A percentile compares a stretch with the other conserved stretches of the same genome.
These are phyloP conservation scores for Phalaenopsis equestris DNA, from an alignment of 106 monocot genomes.

Conservation along the genomic window DNA sequence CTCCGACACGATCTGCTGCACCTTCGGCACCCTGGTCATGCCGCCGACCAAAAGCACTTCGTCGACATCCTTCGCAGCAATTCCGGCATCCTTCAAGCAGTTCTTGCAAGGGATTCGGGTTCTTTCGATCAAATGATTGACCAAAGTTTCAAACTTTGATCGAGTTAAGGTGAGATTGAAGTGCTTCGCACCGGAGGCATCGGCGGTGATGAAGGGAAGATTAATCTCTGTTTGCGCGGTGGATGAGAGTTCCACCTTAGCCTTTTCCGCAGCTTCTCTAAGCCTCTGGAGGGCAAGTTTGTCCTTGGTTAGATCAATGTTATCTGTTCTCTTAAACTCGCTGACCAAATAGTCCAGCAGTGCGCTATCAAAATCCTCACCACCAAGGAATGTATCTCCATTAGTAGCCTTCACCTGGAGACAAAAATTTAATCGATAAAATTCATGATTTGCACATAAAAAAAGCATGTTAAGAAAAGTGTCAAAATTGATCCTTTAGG, in stretches of 20 bases:
- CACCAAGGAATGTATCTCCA: conserved; percentile 26
- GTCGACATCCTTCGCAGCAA: conserved; percentile 14
- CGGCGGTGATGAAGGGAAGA: conserved; percentile 26
- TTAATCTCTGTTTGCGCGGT: conserved; percentile 23
- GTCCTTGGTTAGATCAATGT: conserved; percentile 22
- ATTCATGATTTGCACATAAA: background rate
- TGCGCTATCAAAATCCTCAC: conserved; percentile 30
- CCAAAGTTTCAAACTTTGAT: conserved; percentile 19
- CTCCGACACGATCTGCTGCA: conserved; percentile 17
- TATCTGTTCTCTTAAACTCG: conserved; percentile 20
- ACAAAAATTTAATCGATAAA: background rate
- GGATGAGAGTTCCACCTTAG: conserved; percentile 22
- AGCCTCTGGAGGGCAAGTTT: conserved; percentile 18
- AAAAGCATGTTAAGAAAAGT: too few species aligned
- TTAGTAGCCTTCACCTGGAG: conserved; percentile 29
- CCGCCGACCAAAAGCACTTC: conserved; percentile 32
- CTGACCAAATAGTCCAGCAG: conserved; percentile 17
- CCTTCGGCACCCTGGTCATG: conserved; percentile 27
- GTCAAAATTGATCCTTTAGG: too few species aligned
- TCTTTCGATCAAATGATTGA: conserved; percentile 17
- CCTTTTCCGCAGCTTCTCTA: conserved; percentile 26
- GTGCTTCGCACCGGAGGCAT: conserved; percentile 19
- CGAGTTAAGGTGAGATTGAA: conserved; percentile 17
- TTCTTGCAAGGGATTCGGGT: conserved; percentile 17
- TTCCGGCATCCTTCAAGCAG: conserved; percentile 19